Evolutionary conservation across 1,284 basidiomycete species (phyloP).

Genomic region (Puccinia hordei): DNA sequence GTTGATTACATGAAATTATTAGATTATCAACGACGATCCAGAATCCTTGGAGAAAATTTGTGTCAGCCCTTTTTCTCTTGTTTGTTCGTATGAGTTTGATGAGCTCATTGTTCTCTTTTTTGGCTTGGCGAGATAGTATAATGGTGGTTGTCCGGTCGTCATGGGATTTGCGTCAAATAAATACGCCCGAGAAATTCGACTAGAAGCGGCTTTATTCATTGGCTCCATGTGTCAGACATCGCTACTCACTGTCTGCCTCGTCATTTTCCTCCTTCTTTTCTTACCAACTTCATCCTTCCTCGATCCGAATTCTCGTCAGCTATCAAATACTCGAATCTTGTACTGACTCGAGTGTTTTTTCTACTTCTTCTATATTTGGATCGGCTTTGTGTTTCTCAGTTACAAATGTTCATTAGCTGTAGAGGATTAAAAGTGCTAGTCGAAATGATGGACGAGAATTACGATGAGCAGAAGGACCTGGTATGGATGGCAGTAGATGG

Average conservation of each 20-base stretch:
- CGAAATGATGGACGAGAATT: constrained; percentile 93
- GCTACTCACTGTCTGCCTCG: constrained; percentile 68
- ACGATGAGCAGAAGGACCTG: constrained; percentile 80
- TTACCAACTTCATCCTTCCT: neutral
- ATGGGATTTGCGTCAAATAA: constrained; percentile 87
- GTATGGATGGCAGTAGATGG: constrained; percentile 91
- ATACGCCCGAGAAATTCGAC: constrained; percentile 84
- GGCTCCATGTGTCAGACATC: constrained; percentile 88
- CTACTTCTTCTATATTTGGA: too few species aligned
- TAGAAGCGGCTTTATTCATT: constrained; percentile 94
- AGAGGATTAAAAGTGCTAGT: constrained; percentile 90
- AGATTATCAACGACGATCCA: constrained; percentile 84
- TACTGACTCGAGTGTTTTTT: neutral
- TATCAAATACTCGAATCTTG: neutral
- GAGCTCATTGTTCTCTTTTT: constrained; percentile 31
- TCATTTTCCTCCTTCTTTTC: neutral
- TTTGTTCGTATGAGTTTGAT: constrained; percentile 34
- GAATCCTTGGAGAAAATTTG: constrained; percentile 92
- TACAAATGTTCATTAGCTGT: constrained; percentile 98
- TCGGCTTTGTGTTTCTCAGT: constrained; percentile 52
- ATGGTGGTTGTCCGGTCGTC: constrained; percentile 59
- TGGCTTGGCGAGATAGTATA: constrained; percentile 58
- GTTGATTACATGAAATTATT: neutral
- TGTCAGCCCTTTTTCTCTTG: constrained; percentile 62
- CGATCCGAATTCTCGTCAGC: neutral